These are phyloP conservation scores for Ichthyophthirius multifiliis DNA, from an alignment of 169 alveolate species.

Conservation along the genomic window DNA sequence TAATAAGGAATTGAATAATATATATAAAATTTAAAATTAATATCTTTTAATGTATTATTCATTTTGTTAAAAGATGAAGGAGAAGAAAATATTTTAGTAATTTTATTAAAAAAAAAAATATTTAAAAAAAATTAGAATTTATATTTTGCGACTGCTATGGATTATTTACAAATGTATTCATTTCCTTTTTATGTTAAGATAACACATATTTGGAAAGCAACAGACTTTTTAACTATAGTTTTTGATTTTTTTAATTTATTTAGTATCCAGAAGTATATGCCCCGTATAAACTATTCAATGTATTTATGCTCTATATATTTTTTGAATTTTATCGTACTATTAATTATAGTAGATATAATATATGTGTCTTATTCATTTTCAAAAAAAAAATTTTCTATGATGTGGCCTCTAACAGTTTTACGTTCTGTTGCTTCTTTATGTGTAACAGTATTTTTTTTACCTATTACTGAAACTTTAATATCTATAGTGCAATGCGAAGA, in stretches of 20 bases:
- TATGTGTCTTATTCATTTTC: constrained; percentile 32
- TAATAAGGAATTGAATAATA: too few relatives aligned
- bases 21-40: too few relatives aligned
- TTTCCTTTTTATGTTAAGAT: constrained; percentile 29
- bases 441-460: constrained; percentile 31
- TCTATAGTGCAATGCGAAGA: constrained; percentile 13
- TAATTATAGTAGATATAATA: constrained; percentile 17
- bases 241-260: constrained; percentile 6
- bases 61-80: constrained; percentile 28
- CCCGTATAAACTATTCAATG: constrained; percentile 9
- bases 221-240: constrained; percentile 7
- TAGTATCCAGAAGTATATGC: constrained; percentile 22
- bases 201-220: constrained; percentile 27
- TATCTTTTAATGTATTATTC: constrained; percentile 16
- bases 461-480: constrained; percentile 31
- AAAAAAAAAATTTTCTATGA: constrained; percentile 13
- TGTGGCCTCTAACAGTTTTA: constrained; percentile 33
- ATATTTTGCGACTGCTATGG: constrained; percentile 8
- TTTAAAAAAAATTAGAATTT: background rate
- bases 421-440: constrained; percentile 13
- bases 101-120: too few relatives aligned
- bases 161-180: constrained; percentile 30
- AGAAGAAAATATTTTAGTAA: constrained; percentile 12
- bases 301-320: constrained; percentile 16
- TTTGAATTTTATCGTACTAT: constrained; percentile 6